These are phyloP conservation scores for Angomonas ambiguus DNA, from an alignment of 208 protist genomes.

Conservation along the genomic window DNA sequence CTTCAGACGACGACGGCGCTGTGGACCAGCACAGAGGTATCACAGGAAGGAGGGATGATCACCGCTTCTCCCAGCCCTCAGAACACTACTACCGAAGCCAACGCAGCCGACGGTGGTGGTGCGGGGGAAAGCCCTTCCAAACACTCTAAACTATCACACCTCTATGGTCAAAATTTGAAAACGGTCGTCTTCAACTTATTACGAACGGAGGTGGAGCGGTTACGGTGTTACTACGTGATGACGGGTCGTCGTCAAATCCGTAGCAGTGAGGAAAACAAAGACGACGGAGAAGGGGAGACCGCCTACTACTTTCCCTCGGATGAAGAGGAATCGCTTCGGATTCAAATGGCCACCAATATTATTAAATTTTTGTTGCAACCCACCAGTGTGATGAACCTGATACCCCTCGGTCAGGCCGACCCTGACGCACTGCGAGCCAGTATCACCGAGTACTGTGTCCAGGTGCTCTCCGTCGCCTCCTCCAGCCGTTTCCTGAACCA, in stretches of 20 bases:
- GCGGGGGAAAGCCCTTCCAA: background rate
- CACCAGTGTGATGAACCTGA: slow-evolving; percentile 54
- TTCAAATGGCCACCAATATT: slow-evolving; percentile 66
- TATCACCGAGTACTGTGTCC: slow-evolving; percentile 25
- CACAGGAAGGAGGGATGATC: background rate
- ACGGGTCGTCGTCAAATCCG: slow-evolving; percentile 14
- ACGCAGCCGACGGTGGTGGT: slow-evolving; percentile 12
- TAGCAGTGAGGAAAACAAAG: background rate
- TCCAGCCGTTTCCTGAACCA: slow-evolving; percentile 23
- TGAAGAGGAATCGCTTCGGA: slow-evolving; percentile 65
- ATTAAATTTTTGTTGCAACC: slow-evolving; percentile 75
- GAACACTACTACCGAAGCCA: background rate
- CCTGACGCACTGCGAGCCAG: slow-evolving; percentile 31
- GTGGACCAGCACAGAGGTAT: slow-evolving; percentile 11
- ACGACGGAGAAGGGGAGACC: background rate
- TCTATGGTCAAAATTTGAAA: slow-evolving; percentile 65
- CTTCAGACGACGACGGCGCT: slow-evolving; percentile 37
- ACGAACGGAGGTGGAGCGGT: slow-evolving; percentile 58
- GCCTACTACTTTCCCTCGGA: slow-evolving; percentile 39
- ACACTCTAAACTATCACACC: background rate
- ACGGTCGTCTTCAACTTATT: slow-evolving; percentile 60
- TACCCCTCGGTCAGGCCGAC: slow-evolving; percentile 18
- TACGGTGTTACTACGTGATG: slow-evolving; percentile 61
- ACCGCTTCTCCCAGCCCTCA: slow-evolving; percentile 1
- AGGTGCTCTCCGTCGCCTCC: slow-evolving; percentile 35